Evolutionary conservation across 1,284 basidiomycete species (phyloP).

Genomic region (Austroboletus olivaceoglutinosus): DNA sequence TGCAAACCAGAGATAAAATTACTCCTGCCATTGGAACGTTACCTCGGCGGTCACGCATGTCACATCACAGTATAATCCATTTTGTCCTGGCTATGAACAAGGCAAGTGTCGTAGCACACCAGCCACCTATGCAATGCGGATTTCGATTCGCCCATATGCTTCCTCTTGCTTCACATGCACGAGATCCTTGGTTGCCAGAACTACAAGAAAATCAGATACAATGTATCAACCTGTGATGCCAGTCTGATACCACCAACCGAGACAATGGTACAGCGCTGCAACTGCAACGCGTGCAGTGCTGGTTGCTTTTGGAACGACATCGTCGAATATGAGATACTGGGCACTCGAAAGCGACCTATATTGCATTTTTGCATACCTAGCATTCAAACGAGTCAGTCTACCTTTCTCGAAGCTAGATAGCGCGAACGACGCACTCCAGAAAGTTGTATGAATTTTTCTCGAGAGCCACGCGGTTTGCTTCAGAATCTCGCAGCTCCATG

Average conservation of each 20-base stretch:
- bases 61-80: not conserved
- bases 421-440: conserved; percentile 53
- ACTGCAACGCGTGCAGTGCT: conserved; percentile 74
- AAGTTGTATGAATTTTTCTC: conserved; percentile 78
- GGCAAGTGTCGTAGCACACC: not conserved
- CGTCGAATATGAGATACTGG: conserved; percentile 56
- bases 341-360: conserved; percentile 51
- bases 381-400: conserved; percentile 1
- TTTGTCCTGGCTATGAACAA: not conserved
- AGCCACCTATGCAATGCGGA: conserved; percentile 37
- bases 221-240: not conserved
- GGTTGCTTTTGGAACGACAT: conserved; percentile 59
- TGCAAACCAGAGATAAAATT: too few species aligned
- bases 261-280: conserved; percentile 76
- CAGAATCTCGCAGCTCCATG: conserved; percentile 51
- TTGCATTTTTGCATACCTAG: conserved; percentile 77
- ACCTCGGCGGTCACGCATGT: not conserved
- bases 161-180: conserved; percentile 52
- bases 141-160: conserved; percentile 45
- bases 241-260: conserved; percentile 56
- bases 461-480: conserved; percentile 53
- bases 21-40: not conserved
- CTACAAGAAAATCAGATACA: conserved; percentile 34
- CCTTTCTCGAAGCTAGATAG: not conserved
- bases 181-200: conserved; percentile 64